phyloP scores from a whole-genome alignment of 345 rosid genomes.

The Hibiscus tridactylites region DNA sequence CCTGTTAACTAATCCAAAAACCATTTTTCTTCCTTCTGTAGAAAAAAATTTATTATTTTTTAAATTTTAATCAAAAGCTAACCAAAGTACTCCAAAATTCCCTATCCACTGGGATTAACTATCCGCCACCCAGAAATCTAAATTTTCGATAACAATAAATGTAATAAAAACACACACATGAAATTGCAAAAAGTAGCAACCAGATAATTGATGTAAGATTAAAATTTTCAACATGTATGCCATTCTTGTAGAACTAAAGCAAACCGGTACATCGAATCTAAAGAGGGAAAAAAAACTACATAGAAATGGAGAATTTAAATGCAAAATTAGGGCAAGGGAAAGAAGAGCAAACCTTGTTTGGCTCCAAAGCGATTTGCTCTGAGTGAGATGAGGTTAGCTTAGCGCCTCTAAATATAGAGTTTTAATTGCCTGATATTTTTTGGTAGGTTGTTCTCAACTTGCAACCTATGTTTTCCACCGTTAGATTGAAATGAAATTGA shows the following conservation, averaged over 20 bases:
- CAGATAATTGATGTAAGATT: not conserved
- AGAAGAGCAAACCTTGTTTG: not conserved
- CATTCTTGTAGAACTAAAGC: not conserved
- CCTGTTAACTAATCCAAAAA: not conserved
- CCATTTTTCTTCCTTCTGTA: not conserved
- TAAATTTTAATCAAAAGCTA: not conserved
- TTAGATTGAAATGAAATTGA: not conserved
- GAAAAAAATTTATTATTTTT: not conserved
- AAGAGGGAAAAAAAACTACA: not conserved
- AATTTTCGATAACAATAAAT: not conserved
- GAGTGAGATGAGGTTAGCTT: not conserved
- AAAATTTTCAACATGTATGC: not conserved
- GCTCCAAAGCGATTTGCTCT: conserved; percentile 1
- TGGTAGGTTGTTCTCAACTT: not conserved
- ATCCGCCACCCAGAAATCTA: not conserved
- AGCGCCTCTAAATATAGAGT: not conserved
- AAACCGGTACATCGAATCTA: not conserved
- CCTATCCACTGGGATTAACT: not conserved
- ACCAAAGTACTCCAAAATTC: not conserved
- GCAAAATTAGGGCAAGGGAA: not conserved
- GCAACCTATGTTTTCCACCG: not conserved
- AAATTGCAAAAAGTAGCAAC: not conserved
- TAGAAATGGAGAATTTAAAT: not conserved
- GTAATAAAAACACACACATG: not conserved
- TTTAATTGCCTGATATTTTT: not conserved